A percentile compares a stretch with the other conserved stretches of the same genome.
Evolutionary conservation across 768 basidiomycete genomes (phyloP).

Genomic region (Mycena galopus): DNA sequence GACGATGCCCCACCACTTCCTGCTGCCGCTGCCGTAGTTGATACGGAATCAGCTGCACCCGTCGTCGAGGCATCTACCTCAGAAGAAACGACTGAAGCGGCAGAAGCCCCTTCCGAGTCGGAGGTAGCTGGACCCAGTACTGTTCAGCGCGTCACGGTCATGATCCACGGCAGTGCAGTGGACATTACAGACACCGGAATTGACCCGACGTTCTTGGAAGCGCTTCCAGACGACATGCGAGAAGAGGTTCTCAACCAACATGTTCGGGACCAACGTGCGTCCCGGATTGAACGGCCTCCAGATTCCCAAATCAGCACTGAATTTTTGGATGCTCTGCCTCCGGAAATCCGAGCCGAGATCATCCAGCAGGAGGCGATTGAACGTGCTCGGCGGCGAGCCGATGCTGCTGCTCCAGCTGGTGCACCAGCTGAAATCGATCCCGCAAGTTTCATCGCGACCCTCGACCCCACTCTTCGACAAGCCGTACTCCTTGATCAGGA

Average conservation of each 20-base stretch:
- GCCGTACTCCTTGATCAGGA: conserved; percentile 93
- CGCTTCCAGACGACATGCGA: conserved; percentile 97
- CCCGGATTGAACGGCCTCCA: conserved; percentile 77
- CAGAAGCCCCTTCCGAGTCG: conserved; percentile 19
- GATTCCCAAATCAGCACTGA: conserved; percentile 94
- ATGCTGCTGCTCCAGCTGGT: conserved; percentile 53
- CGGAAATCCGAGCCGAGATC: conserved; percentile 96
- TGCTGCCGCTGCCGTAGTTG: neutral
- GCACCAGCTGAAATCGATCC: conserved; percentile 84
- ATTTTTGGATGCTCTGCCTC: conserved; percentile 96
- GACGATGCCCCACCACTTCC: conserved; percentile 48
- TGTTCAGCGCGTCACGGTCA: conserved; percentile 82
- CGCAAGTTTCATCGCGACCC: conserved; percentile 90
- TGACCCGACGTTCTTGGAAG: conserved; percentile 97
- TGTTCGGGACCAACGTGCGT: conserved; percentile 89
- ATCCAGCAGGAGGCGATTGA: conserved; percentile 95
- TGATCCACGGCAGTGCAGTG: conserved; percentile 91
- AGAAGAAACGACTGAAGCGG: conserved; percentile 51
- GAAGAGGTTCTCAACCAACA: conserved; percentile 99
- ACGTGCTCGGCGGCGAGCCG: conserved; percentile 68
- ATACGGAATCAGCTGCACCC: neutral
- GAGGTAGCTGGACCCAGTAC: conserved; percentile 43
- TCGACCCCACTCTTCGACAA: conserved; percentile 90
- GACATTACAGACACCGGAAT: conserved; percentile 99
- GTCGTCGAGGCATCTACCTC: conserved; percentile 43